Evolutionary conservation across 164 flowering plant genomes (phyloP).

Genomic region (Saururus chinensis): DNA sequence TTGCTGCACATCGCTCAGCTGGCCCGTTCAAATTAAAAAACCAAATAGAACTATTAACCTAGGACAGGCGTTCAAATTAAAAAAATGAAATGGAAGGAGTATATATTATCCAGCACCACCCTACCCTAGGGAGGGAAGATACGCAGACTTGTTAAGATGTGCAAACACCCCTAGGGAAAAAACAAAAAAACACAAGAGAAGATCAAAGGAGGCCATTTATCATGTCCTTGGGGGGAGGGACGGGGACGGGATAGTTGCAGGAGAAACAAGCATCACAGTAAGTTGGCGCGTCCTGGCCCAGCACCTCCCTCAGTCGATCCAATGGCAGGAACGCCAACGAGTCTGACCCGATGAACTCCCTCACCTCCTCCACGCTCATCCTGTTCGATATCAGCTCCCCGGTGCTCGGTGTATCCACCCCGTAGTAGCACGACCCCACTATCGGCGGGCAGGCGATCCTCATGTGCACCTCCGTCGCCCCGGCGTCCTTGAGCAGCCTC

Average conservation of each 20-base stretch:
- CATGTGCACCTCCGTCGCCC: slow-evolving; percentile 93
- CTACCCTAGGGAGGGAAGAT: too few species aligned
- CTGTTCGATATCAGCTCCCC: slow-evolving; percentile 77
- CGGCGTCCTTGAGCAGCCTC: slow-evolving; percentile 74
- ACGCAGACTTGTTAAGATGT: too few species aligned
- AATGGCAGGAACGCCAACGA: slow-evolving; percentile 70
- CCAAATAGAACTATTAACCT: too few species aligned
- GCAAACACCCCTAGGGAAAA: too few species aligned
- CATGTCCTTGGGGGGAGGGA: slow-evolving; percentile 40
- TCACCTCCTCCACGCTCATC: slow-evolving; percentile 63
- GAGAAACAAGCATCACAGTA: slow-evolving; percentile 91
- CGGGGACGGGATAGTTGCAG: slow-evolving; percentile 80
- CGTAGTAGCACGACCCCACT: slow-evolving; percentile 77
- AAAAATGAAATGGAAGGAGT: too few species aligned
- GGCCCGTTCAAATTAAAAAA: too few species aligned
- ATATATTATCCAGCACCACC: too few species aligned
- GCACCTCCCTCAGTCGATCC: slow-evolving; percentile 44
- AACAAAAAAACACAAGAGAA: too few species aligned
- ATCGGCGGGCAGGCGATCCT: slow-evolving; percentile 94
- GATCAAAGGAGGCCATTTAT: slow-evolving; percentile 39
- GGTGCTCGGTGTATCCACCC: slow-evolving; percentile 76
- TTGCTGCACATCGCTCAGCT: too few species aligned
- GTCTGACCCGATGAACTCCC: slow-evolving; percentile 63
- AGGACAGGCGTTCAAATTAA: too few species aligned
- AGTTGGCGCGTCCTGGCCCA: slow-evolving; percentile 35